Evolutionary conservation across 2,329 filamentous ascomycete species (phyloP).

Genomic region (Lojkania enalia): DNA sequence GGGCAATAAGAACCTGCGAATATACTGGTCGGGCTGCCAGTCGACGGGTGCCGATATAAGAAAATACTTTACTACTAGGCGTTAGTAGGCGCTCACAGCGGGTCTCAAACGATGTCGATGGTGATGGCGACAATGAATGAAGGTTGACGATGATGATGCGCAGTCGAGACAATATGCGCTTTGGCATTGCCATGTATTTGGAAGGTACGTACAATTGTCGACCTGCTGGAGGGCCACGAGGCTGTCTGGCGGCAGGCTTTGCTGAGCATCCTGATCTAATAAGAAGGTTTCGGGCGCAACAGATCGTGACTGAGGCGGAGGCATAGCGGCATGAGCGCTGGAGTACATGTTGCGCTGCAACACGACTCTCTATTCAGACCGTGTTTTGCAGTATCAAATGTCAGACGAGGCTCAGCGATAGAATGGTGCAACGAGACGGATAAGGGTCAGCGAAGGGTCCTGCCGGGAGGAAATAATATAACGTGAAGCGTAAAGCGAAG

Average conservation of each 20-base stretch:
- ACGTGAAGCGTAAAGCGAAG: constrained; percentile 43
- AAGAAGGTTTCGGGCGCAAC: constrained; percentile 97
- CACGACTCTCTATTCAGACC: constrained; percentile 34
- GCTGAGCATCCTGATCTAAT: constrained; percentile 95
- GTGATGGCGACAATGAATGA: too few relatives aligned
- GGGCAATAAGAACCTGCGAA: constrained; percentile 89
- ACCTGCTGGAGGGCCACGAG: constrained; percentile 98
- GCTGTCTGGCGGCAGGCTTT: constrained; percentile 92
- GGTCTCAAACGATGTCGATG: too few relatives aligned
- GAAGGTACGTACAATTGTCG: constrained; percentile 71
- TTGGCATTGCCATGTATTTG: constrained; percentile 12
- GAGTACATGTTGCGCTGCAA: constrained; percentile 54
- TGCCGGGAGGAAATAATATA: constrained; percentile 43
- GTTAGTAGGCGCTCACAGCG: constrained; percentile 33
- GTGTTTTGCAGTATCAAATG: constrained; percentile 31
- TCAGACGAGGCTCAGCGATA: constrained; percentile 32
- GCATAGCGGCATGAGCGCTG: constrained; percentile 70
- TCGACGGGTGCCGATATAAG: constrained; percentile 98
- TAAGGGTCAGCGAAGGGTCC: constrained; percentile 40
- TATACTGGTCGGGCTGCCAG: constrained; percentile 96
- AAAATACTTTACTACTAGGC: constrained; percentile 88
- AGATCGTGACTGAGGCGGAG: constrained; percentile 70
- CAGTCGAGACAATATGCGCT: constrained; percentile 18
- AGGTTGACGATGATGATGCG: too few relatives aligned
- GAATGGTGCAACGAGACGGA: constrained; percentile 30